phyloP scores from a whole-genome alignment of 805 yeast genomes.

The Candida railenensis region DNA sequence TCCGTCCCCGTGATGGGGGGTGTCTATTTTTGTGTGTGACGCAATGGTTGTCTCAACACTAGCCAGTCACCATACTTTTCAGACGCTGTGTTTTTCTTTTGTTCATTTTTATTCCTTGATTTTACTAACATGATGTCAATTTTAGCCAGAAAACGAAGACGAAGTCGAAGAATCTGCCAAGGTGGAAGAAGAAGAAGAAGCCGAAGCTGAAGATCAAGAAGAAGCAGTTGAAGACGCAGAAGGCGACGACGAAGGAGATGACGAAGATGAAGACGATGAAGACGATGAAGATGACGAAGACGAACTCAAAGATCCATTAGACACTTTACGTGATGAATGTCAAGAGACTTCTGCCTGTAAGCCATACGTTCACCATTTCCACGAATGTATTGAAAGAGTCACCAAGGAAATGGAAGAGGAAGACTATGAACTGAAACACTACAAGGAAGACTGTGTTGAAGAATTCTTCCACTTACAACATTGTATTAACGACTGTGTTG shows the following conservation, averaged over 20 bases:
- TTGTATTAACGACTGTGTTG: constrained; percentile 86
- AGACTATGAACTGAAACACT: constrained; percentile 71
- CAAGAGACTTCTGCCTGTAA: constrained; percentile 64
- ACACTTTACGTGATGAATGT: constrained; percentile 54
- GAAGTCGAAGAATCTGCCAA: no score
- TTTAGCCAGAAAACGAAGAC: no score
- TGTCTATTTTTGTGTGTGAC: no score
- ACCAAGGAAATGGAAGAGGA: constrained; percentile 81
- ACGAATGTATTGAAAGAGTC: constrained; percentile 95
- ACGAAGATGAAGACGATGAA: constrained; percentile 57
- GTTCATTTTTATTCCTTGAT: no score
- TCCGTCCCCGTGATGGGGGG: no score
- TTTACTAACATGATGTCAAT: no score
- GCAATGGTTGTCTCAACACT: no score
- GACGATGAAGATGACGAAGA: constrained; percentile 70
- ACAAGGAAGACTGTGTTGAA: constrained; percentile 97
- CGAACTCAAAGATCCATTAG: constrained; percentile 53
- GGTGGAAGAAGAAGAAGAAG: constrained; percentile 19
- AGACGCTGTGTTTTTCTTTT: no score
- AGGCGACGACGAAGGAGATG: constrained; percentile 43
- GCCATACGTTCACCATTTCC: constrained; percentile 80
- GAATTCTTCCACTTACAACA: constrained; percentile 97
- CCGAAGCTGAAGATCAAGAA: constrained; percentile 22
- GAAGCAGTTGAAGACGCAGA: constrained; percentile 29
- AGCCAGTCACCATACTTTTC: no score